These are phyloP conservation scores for Ilex paraguariensis DNA, from an alignment of 305 asterid genomes.

Conservation along the genomic window DNA sequence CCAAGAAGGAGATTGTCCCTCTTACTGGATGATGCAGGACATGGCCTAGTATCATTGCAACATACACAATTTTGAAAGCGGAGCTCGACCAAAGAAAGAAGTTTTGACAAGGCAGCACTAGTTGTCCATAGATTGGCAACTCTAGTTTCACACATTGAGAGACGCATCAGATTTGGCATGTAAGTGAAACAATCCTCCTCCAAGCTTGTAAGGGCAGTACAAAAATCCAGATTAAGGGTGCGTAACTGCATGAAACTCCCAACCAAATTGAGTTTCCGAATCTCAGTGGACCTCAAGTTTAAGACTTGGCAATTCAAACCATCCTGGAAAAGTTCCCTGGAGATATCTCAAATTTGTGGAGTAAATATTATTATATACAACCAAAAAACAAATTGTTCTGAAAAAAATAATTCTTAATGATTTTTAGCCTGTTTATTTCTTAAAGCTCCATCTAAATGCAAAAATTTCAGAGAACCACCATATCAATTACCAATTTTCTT, in stretches of 20 bases:
- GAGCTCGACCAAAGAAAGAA: slow-evolving; percentile 69
- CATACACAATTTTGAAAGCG: slow-evolving; percentile 62
- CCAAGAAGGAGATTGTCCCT: slow-evolving; percentile 5
- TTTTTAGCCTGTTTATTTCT: too few species aligned
- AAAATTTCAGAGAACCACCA: too few species aligned
- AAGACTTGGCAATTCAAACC: slow-evolving; percentile 75
- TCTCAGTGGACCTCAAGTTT: slow-evolving; percentile 68
- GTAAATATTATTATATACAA: too few species aligned
- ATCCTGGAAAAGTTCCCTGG: slow-evolving; percentile 74
- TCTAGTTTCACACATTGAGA: slow-evolving; percentile 83
- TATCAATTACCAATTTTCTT: too few species aligned
- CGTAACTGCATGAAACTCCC: slow-evolving; percentile 63
- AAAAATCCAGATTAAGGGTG: slow-evolving; percentile 77
- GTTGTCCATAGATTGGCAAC: slow-evolving; percentile 85
- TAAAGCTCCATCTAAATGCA: too few species aligned
- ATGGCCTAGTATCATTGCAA: slow-evolving; percentile 27
- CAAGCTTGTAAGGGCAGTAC: slow-evolving; percentile 77
- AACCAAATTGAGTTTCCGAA: slow-evolving; percentile 71
- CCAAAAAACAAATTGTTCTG: too few species aligned
- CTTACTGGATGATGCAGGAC: slow-evolving; percentile 37
- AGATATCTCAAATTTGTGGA: neutral
- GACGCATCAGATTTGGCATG: slow-evolving; percentile 74
- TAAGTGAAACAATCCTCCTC: slow-evolving; percentile 75
- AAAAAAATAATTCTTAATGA: too few species aligned
- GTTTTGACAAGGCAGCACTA: slow-evolving; percentile 67